Evolutionary conservation across 768 basidiomycete species (phyloP).

Genomic region (Lactifluus piperatus): DNA sequence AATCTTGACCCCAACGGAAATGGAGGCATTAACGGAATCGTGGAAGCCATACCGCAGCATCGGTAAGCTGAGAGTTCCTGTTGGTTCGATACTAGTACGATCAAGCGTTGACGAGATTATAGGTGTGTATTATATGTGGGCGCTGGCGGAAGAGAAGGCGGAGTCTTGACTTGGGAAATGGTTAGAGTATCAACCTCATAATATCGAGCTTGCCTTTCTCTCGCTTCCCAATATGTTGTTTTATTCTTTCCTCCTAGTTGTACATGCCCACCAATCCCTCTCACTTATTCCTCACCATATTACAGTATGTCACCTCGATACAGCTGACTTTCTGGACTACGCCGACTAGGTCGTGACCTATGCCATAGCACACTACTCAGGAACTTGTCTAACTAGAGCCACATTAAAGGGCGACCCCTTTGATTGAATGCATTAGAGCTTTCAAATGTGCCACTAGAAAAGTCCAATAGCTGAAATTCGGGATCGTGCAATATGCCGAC

Average conservation of each 20-base stretch:
- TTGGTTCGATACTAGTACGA: not conserved
- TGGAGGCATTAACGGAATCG: slow-evolving; percentile 62
- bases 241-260: not conserved
- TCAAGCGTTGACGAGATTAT: slow-evolving; percentile 7
- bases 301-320: too few species aligned
- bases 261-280: not conserved
- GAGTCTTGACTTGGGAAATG: not conserved
- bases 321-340: not conserved
- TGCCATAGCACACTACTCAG: not conserved
- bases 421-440: not conserved
- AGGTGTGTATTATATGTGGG: slow-evolving; percentile 89
- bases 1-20: slow-evolving; percentile 70
- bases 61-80: slow-evolving; percentile 36
- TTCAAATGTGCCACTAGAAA: not conserved
- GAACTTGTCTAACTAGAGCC: not conserved
- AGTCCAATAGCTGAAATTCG: not conserved
- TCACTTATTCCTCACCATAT: not conserved
- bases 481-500: not conserved
- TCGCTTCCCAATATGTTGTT: not conserved
- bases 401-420: not conserved
- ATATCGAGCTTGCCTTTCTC: not conserved
- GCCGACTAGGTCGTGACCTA: too few species aligned
- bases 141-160: slow-evolving; percentile 41
- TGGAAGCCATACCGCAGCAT: slow-evolving; percentile 83
- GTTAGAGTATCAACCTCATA: not conserved